Conservation (phyloP, 2,329 filamentous ascomycete genomes). For the Fusarium coicis region DNA sequence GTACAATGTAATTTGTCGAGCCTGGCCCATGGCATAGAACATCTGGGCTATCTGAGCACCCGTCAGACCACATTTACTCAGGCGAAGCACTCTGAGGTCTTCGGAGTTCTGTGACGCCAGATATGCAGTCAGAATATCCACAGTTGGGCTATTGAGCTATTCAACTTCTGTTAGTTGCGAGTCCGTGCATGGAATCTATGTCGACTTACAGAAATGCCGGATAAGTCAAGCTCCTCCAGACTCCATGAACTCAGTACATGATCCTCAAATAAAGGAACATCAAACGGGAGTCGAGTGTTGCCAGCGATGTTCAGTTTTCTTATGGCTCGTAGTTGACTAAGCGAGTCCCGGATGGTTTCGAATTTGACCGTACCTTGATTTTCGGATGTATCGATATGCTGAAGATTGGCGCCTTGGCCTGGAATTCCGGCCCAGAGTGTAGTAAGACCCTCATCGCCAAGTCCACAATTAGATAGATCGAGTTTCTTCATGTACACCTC, state of each 20-base stretch:
- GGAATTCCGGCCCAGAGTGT: conserved; percentile 60
- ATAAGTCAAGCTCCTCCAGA: conserved; percentile 66
- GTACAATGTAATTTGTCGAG: conserved; percentile 59
- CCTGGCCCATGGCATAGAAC: conserved; percentile 61
- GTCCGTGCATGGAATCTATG: neutral
- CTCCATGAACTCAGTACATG: conserved; percentile 56
- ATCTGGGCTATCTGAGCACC: conserved; percentile 62
- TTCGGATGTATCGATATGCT: conserved; percentile 62
- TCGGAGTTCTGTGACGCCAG: conserved; percentile 54
- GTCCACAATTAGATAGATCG: conserved; percentile 62
- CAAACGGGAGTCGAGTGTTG: conserved; percentile 59
- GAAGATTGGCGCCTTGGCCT: conserved; percentile 57
- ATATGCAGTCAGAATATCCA: conserved; percentile 59
- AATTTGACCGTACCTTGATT: conserved; percentile 64
- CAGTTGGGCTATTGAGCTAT: conserved; percentile 60
- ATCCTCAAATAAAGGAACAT: conserved; percentile 59
- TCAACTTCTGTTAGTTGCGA: conserved; percentile 11
- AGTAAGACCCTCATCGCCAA: conserved; percentile 61
- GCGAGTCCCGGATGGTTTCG: conserved; percentile 56
- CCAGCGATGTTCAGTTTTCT: conserved; percentile 62
- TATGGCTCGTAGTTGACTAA: conserved; percentile 57
- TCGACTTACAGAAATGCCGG: conserved; percentile 60
- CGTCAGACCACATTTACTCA: conserved; percentile 64
- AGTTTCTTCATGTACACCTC: conserved; percentile 58
- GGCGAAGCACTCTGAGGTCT: conserved; percentile 56